A percentile compares a stretch with the other conserved stretches of the same genome.
Evolutionary conservation across 2,329 filamentous ascomycete species (phyloP).

Genomic region (Arthrinium phaeospermum): DNA sequence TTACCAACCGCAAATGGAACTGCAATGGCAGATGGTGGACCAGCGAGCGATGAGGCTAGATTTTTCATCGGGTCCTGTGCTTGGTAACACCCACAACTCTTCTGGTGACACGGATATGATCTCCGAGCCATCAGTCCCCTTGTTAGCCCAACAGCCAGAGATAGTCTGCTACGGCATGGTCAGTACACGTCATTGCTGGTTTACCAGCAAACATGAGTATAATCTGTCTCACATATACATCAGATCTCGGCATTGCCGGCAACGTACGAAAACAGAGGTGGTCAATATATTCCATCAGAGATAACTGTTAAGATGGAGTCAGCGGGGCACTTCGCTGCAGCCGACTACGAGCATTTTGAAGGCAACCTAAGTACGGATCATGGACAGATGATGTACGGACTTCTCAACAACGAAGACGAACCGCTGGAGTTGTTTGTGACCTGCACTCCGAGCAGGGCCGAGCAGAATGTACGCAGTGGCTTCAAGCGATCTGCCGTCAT

Average conservation of each 20-base stretch:
- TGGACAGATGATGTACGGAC: not conserved
- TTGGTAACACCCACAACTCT: too few relatives aligned
- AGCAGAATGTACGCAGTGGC: not conserved
- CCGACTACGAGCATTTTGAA: not conserved
- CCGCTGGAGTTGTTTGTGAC: not conserved
- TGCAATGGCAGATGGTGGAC: not conserved
- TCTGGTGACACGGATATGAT: not conserved
- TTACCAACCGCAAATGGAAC: not conserved
- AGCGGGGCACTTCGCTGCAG: not conserved
- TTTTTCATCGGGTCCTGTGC: not conserved
- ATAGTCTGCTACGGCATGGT: slow-evolving; percentile 5
- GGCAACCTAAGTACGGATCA: not conserved
- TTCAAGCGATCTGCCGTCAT: not conserved
- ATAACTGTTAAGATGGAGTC: not conserved
- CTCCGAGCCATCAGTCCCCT: not conserved
- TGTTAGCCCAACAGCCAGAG: too few relatives aligned
- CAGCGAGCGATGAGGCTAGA: too few relatives aligned
- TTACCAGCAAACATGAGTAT: not conserved
- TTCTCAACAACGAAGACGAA: not conserved
- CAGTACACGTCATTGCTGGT: not conserved
- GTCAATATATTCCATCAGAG: not conserved
- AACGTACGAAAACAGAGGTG: not conserved
- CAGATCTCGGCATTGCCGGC: not conserved
- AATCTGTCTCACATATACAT: not conserved
- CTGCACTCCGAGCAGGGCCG: not conserved